Evolutionary conservation across 257 asterid genomes (phyloP), one percentile per base, ranked within the genome.

Genomic region (Rehmannia glutinosa): DNA sequence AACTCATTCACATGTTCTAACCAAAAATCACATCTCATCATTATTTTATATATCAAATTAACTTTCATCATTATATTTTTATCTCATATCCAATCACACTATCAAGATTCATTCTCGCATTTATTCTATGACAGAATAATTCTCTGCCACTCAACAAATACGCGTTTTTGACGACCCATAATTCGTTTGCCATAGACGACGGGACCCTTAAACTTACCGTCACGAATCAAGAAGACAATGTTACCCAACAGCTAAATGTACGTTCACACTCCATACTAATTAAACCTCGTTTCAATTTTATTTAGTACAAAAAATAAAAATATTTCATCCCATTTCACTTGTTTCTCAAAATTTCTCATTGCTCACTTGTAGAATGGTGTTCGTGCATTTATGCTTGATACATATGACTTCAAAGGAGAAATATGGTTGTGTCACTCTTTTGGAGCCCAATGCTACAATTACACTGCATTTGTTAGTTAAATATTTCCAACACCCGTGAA

Each of bases 361-460:
- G n/a, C 39, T 47, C 1, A 11, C 3, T 64, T 54, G 38, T 25
- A 91, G 97, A 76, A 88, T 49, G 97, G 97, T 4, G 96, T 91
- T 62, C 96, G 96, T 9, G 97, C 85, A 1, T 67, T 91, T 23
- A 91, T 88, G 97, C 89, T 91, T 5, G 97, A 91, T 58, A 82
- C 87, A 1, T 91, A 91, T 41, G 92, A 88, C 78, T 91, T 83
- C 25, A 54, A 86, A n/a, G n/a, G n/a, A n/a, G n/a, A n/a, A n/a
- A n/a, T n/a, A n/a, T n/a, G n/a, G n/a, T n/a, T n/a, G n/a, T 91
- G 97, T 80, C 97, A 91, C 75, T 91, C 97, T 5, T 91, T 78
- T n/a, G 83, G 86, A 20, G 96, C 95, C 73, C 1, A 84, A 30
- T 91, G 97, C 72, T 71, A 86, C 42, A 92, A 91, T 70, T 77